Percentiles rank a stretch among this genome's conserved stretches.
These are phyloP conservation scores for Globisporangium heterothallicum DNA, from an alignment of 352 stramenopile genomes.

Conservation along the genomic window DNA sequence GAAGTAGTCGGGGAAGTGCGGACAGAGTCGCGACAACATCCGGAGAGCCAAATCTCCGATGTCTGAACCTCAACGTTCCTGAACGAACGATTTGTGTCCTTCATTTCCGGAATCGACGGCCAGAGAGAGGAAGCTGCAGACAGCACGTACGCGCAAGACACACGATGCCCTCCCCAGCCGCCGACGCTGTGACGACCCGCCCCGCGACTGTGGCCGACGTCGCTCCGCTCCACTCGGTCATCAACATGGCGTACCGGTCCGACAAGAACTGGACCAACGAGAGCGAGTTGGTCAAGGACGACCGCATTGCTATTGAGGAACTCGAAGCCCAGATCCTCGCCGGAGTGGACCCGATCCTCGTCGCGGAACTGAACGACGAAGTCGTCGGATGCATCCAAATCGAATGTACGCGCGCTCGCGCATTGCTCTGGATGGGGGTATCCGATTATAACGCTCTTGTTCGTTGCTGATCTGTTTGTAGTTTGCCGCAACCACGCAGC, in stretches of 20 bases:
- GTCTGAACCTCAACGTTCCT: too few relatives aligned
- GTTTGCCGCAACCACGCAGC: slow-evolving; percentile 1
- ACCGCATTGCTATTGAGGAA: slow-evolving; percentile 4
- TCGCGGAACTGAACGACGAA: slow-evolving; percentile 4
- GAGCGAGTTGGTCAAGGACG: slow-evolving; percentile 6
- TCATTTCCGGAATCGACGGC: too few relatives aligned
- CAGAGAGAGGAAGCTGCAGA: too few relatives aligned
- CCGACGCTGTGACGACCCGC: neutral
- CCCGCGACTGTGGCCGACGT: neutral
- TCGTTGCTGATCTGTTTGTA: neutral
- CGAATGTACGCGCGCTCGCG: slow-evolving; percentile 12
- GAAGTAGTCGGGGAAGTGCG: too few relatives aligned
- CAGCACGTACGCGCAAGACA: too few relatives aligned
- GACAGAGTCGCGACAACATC: too few relatives aligned
- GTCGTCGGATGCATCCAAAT: slow-evolving; percentile 9
- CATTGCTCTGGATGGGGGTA: too few relatives aligned
- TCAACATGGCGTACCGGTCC: slow-evolving; percentile 4
- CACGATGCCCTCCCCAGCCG: neutral
- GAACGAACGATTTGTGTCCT: too few relatives aligned
- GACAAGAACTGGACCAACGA: slow-evolving; percentile 12
- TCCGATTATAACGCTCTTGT: neutral
- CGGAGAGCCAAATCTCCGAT: too few relatives aligned
- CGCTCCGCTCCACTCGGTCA: neutral
- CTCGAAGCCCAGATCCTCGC: slow-evolving; percentile 1
- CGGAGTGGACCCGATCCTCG: slow-evolving; percentile 6